These are phyloP conservation scores for Centrapalus pauciflorus DNA, from an alignment of 129 eudicot genomes.

Conservation along the genomic window DNA sequence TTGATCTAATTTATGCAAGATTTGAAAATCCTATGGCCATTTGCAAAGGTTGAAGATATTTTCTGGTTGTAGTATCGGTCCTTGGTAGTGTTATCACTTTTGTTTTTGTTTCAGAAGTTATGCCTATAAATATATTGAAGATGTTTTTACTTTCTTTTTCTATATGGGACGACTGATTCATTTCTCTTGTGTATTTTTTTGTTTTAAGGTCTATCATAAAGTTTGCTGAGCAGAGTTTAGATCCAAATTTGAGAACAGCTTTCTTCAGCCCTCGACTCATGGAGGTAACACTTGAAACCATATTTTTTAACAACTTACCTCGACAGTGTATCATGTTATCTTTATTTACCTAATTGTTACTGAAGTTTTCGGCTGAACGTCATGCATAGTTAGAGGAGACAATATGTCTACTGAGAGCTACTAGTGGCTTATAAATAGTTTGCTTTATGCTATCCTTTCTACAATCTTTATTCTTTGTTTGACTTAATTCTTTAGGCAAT, in stretches of 20 bases:
- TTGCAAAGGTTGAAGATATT: background rate
- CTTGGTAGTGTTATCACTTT: background rate
- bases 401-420: no score
- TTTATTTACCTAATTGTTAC: background rate
- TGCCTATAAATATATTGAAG: background rate
- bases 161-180: background rate
- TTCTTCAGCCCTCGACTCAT: slow-evolving; percentile 92
- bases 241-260: slow-evolving; percentile 81
- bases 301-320: background rate
- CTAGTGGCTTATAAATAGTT: background rate
- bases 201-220: slow-evolving; percentile 64
- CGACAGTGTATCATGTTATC: background rate
- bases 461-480: slow-evolving; percentile 15
- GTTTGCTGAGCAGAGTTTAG: slow-evolving; percentile 83
- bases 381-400: background rate
- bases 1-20: no score
- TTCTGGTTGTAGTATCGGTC: no score
- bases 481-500: slow-evolving; percentile 50
- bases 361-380: background rate
- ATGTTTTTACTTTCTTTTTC: background rate
- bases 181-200: background rate
- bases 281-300: slow-evolving; percentile 57
- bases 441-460: background rate
- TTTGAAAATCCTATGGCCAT: no score
- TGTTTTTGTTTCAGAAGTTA: background rate